Percentiles rank a stretch among this genome's conserved stretches.
phyloP scores from a whole-genome alignment of 176 grass and related monocot species.

The Triticum timopheevii region DNA sequence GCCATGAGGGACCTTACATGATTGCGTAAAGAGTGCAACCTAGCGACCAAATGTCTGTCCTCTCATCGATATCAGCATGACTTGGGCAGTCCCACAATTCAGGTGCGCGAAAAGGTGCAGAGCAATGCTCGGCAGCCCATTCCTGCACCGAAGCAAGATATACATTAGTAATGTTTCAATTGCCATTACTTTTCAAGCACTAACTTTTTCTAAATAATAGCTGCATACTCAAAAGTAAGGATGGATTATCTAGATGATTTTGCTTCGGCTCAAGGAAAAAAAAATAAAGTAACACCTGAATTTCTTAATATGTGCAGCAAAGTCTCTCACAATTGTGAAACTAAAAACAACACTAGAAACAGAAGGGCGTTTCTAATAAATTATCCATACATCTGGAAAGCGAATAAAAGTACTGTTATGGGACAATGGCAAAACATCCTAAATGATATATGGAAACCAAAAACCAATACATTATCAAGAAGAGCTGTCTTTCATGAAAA shows the following conservation, averaged over 20 bases:
- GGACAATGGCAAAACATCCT: not conserved
- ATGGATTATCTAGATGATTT: not conserved
- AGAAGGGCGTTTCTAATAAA: not conserved
- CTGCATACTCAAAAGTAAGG: not conserved
- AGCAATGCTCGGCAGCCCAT: slow-evolving; percentile 92
- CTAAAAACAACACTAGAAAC: not conserved
- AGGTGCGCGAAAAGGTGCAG: slow-evolving; percentile 89
- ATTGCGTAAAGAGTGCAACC: slow-evolving; percentile 94
- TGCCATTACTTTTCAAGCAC: not conserved
- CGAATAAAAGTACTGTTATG: not conserved
- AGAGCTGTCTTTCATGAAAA: slow-evolving; percentile 3
- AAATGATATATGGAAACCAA: not conserved
- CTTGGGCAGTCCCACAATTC: slow-evolving; percentile 96
- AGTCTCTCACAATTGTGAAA: not conserved
- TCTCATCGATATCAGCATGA: slow-evolving; percentile 83
- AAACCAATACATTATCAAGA: not conserved
- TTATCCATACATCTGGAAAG: not conserved
- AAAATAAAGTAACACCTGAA: not conserved
- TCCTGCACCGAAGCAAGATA: slow-evolving; percentile 32
- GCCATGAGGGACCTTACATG: slow-evolving; percentile 57
- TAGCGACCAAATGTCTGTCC: slow-evolving; percentile 95
- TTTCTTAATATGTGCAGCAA: not conserved
- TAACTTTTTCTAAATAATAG: slow-evolving; percentile 21
- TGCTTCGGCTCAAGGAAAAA: not conserved
- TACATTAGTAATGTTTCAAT: not conserved